Conservation (phyloP, 495 filamentous ascomycete genomes). For the Geopyxis carbonaria region DNA sequence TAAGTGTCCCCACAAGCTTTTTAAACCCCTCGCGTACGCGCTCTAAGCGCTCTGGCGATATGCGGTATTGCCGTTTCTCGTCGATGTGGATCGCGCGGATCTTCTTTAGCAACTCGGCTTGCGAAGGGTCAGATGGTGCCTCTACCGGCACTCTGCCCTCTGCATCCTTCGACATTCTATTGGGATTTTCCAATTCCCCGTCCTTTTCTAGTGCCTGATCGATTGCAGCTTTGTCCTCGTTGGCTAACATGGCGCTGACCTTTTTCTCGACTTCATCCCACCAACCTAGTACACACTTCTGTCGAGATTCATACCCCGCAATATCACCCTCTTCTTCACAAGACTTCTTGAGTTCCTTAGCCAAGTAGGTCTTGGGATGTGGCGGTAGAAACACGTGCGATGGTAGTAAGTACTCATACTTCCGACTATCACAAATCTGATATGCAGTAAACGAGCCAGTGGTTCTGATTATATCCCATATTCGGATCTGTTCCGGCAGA, state of each 20-base stretch:
- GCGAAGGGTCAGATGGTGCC: too few species aligned
- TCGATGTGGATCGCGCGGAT: constrained; percentile 60
- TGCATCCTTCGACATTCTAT: constrained; percentile 6
- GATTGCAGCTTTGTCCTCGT: constrained; percentile 11
- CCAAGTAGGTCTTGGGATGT: constrained; percentile 69
- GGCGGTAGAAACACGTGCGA: constrained; percentile 81
- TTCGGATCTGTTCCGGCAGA: constrained; percentile 69
- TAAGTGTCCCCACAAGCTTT: constrained; percentile 61
- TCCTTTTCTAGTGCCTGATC: constrained; percentile 26
- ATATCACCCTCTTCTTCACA: constrained; percentile 54
- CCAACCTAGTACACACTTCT: constrained; percentile 60
- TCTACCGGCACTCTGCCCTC: constrained; percentile 4
- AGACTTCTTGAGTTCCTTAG: constrained; percentile 53
- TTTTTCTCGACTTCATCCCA: constrained; percentile 67
- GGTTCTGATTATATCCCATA: constrained; percentile 81
- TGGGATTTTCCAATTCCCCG: constrained; percentile 25
- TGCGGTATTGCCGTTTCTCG: constrained; percentile 67
- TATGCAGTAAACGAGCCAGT: constrained; percentile 81
- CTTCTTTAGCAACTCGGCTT: constrained; percentile 35
- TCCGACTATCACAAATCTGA: constrained; percentile 76
- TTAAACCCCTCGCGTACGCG: constrained; percentile 54
- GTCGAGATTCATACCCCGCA: constrained; percentile 46
- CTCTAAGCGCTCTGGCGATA: constrained; percentile 48
- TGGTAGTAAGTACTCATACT: constrained; percentile 93
- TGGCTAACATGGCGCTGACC: constrained; percentile 48